Evolutionary conservation across 768 basidiomycete species (phyloP).

Genomic region (Phlegmacium glaucopus): DNA sequence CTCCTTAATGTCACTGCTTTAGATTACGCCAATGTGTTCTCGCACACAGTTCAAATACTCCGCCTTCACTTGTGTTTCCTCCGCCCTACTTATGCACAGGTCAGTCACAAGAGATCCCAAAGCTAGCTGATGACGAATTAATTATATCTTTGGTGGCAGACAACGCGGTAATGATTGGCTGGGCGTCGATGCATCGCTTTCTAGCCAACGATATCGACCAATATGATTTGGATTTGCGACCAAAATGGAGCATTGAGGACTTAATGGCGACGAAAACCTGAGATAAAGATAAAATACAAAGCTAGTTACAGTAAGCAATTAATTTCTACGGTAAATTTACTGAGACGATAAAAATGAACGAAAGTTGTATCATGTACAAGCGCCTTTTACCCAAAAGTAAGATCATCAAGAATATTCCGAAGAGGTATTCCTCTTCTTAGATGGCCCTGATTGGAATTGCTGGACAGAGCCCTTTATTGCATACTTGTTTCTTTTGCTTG

Average conservation of each 20-base stretch:
- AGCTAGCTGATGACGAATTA: background rate
- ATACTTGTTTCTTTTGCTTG: conserved; percentile 1
- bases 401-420: conserved; percentile 8
- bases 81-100: conserved; percentile 81
- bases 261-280: background rate
- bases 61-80: conserved; percentile 63
- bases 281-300: too few species aligned
- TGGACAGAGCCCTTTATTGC: background rate
- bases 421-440: conserved; percentile 3
- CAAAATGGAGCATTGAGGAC: conserved; percentile 83
- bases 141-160: conserved; percentile 42
- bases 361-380: too few species aligned
- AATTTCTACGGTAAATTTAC: too few species aligned
- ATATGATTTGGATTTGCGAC: conserved; percentile 54
- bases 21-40: conserved; percentile 30
- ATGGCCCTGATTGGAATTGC: background rate
- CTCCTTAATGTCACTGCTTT: background rate
- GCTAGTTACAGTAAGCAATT: too few species aligned
- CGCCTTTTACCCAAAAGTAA: background rate
- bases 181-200: conserved; percentile 86
- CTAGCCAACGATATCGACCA: conserved; percentile 55
- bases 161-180: conserved; percentile 96
- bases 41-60: conserved; percentile 17
- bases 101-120: conserved; percentile 23
- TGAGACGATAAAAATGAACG: too few species aligned